Percentiles rank a stretch among this genome's conserved stretches.
phyloP scores from a whole-genome alignment of 345 rosid genomes.

The Citropsis articulata region DNA sequence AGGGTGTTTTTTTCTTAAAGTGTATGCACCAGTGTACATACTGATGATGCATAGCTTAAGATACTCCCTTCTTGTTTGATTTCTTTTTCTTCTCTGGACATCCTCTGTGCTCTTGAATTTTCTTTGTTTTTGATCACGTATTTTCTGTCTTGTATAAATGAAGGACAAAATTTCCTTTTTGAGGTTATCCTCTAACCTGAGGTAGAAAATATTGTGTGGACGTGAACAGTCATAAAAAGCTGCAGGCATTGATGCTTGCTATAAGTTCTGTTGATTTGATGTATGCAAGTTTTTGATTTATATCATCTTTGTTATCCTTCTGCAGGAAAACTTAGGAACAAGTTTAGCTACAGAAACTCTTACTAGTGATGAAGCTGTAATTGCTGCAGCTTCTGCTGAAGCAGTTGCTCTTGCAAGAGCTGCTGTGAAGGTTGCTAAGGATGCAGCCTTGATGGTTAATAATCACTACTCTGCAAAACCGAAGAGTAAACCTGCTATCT shows the following conservation, averaged over 20 bases:
- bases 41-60: neutral
- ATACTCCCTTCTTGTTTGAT: neutral
- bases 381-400: conserved; percentile 89
- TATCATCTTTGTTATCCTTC: conserved; percentile 8
- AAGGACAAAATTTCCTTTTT: neutral
- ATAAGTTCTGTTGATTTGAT: neutral
- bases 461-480: conserved; percentile 28
- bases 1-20: neutral
- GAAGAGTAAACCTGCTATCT: conserved; percentile 18
- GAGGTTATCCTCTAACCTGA: neutral
- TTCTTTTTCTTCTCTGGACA: neutral
- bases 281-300: conserved; percentile 3
- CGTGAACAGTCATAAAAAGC: neutral
- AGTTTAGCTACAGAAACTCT: conserved; percentile 73
- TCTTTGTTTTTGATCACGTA: neutral
- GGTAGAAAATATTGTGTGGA: neutral
- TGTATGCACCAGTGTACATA: neutral
- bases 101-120: neutral
- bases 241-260: neutral
- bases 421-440: conserved; percentile 81
- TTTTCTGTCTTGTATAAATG: neutral
- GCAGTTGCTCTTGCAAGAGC: conserved; percentile 92
- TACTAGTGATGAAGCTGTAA: conserved; percentile 76
- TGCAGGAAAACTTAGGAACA: conserved; percentile 56
- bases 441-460: conserved; percentile 55